Percentiles rank a stretch among this genome's conserved stretches.
Evolutionary conservation across 495 filamentous ascomycete species (phyloP).

Genomic region (Eremomyces bilateralis): DNA sequence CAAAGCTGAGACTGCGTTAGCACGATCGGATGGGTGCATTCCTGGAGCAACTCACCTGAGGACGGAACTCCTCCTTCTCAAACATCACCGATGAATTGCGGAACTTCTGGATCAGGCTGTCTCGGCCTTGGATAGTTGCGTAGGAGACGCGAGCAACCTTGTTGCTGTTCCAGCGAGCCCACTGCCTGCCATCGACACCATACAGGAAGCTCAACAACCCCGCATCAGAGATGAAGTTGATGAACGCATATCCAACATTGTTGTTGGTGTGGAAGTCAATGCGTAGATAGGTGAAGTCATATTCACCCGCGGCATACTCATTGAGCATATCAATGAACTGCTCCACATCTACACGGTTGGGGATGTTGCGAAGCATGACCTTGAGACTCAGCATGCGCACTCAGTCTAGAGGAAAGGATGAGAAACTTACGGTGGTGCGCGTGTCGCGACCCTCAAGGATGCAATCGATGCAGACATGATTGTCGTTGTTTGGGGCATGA

Average conservation of each 20-base stretch:
- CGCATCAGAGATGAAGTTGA: slow-evolving; percentile 67
- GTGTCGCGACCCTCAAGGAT: slow-evolving; percentile 9
- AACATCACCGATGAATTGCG: slow-evolving; percentile 91
- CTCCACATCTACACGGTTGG: slow-evolving; percentile 69
- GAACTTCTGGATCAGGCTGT: slow-evolving; percentile 81
- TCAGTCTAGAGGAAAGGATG: too few relatives aligned
- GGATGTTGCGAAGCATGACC: slow-evolving; percentile 95
- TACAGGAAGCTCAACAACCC: slow-evolving; percentile 12
- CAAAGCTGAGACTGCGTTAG: too few relatives aligned
- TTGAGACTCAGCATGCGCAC: too few relatives aligned
- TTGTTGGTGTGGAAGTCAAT: slow-evolving; percentile 31
- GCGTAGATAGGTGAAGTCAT: slow-evolving; percentile 88
- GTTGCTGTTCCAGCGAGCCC: slow-evolving; percentile 16
- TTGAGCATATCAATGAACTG: slow-evolving; percentile 36
- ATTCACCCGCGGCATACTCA: slow-evolving; percentile 53
- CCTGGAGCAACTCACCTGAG: not conserved
- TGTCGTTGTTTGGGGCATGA: too few relatives aligned
- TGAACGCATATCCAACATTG: slow-evolving; percentile 94
- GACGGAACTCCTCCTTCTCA: slow-evolving; percentile 23
- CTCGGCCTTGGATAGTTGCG: slow-evolving; percentile 81
- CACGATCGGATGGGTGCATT: too few relatives aligned
- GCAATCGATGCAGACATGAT: too few relatives aligned
- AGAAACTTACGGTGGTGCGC: slow-evolving; percentile 12
- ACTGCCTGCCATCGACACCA: slow-evolving; percentile 33
- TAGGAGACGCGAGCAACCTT: slow-evolving; percentile 85